These are phyloP conservation scores for Hygrocybe coccinea DNA, from an alignment of 768 basidiomycete species.

Conservation along the genomic window DNA sequence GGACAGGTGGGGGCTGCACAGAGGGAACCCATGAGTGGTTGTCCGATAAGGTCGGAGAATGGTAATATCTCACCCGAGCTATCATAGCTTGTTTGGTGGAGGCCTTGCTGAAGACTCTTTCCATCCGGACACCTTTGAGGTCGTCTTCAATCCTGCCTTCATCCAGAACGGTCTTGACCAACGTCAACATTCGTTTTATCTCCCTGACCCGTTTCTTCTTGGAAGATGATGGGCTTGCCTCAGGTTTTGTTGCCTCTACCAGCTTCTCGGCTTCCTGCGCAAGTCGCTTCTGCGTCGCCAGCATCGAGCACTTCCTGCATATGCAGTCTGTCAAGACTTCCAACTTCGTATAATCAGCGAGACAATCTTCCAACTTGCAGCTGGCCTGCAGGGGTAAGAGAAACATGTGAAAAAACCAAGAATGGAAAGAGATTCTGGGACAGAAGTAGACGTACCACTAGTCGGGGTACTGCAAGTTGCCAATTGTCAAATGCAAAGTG, in stretches of 20 bases:
- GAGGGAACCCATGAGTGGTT: background rate
- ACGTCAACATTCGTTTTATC: constrained; percentile 56
- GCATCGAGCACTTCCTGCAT: constrained; percentile 86
- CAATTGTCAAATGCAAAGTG: constrained; percentile 85
- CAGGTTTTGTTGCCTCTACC: constrained; percentile 37
- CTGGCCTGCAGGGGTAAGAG: constrained; percentile 38
- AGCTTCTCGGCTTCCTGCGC: constrained; percentile 58
- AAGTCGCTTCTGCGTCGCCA: constrained; percentile 67
- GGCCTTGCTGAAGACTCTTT: constrained; percentile 66
- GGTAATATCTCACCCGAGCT: constrained; percentile 58
- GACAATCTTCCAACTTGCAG: constrained; percentile 75
- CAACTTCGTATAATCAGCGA: constrained; percentile 83
- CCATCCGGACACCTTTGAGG: constrained; percentile 71
- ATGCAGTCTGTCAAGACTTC: constrained; percentile 89
- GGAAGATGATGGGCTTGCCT: constrained; percentile 48
- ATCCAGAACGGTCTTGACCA: constrained; percentile 59
- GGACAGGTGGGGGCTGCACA: constrained; percentile 75
- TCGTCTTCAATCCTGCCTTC: constrained; percentile 82
- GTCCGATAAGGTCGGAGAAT: background rate
- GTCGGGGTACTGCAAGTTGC: constrained; percentile 69
- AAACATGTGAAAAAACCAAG: constrained; percentile 3
- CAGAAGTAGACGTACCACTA: constrained; percentile 42
- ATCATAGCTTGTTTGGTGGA: constrained; percentile 92
- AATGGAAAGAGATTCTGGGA: constrained; percentile 3
- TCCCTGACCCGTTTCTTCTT: constrained; percentile 76